These are phyloP conservation scores for Polygonum maritimum DNA, from an alignment of 148 eudicot species.

Conservation along the genomic window DNA sequence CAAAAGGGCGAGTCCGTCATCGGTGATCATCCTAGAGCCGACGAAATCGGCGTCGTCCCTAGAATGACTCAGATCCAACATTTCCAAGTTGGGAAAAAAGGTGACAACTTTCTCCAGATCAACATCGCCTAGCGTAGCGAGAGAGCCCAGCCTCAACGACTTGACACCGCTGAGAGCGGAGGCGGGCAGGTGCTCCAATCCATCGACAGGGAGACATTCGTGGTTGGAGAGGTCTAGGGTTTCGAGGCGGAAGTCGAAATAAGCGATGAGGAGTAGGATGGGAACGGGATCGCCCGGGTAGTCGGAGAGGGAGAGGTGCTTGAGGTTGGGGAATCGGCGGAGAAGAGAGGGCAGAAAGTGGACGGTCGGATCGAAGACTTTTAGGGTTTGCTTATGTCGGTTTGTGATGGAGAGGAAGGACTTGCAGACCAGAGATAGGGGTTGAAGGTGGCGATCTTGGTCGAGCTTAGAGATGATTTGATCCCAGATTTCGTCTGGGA, in stretches of 20 bases:
- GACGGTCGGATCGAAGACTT: constrained; percentile 22
- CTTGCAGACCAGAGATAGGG: constrained; percentile 43
- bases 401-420: constrained; percentile 48
- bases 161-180: constrained; percentile 22
- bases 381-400: constrained; percentile 32
- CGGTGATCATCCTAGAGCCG: constrained; percentile 33
- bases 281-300: constrained; percentile 17
- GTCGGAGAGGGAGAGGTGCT: constrained; percentile 25
- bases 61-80: constrained; percentile 30
- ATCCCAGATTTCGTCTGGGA: constrained; percentile 72
- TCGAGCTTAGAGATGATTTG: constrained; percentile 32
- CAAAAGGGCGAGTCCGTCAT: constrained; percentile 40
- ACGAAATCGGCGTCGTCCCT: background rate
- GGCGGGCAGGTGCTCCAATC: constrained; percentile 18
- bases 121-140: constrained; percentile 21
- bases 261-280: constrained; percentile 20
- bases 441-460: constrained; percentile 33
- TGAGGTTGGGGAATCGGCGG: constrained; percentile 34
- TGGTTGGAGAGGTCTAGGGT: constrained; percentile 32
- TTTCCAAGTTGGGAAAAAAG: constrained; percentile 36
- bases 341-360: constrained; percentile 34
- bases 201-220: constrained; percentile 21
- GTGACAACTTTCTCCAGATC: constrained; percentile 26
- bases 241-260: constrained; percentile 19
- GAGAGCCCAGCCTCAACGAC: constrained; percentile 25